Base-by-base conservation (phyloP, 1,284 basidiomycete species). In the Paramarasmius palmivorus region DNA sequence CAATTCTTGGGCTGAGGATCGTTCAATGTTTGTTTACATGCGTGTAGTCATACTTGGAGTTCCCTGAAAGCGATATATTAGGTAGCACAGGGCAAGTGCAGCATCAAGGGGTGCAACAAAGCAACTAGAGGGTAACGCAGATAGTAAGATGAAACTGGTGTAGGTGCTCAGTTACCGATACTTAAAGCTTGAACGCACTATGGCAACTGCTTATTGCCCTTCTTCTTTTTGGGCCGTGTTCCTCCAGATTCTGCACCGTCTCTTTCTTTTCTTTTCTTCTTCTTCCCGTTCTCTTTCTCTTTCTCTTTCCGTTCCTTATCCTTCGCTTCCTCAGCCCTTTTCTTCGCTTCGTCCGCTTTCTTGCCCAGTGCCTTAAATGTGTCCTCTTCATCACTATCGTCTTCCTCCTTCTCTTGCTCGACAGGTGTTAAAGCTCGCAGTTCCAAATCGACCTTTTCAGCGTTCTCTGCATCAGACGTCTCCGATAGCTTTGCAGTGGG, bases 401-500 rank as follows among this genome's bases (percentile, higher is more conserved):
- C 44, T 15, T 52, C 39, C 4, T 52, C 49, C 2, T 44, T 48
- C n/a, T 51, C 54, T 12, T 55, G 20, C 1, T 3, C 38, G 19
- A 25, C 49, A 14, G 46, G 36, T 47, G 34, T 25, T 5, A 40
- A 10, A 2, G n/a, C 39, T 4, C 32, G 4, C 17, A 53, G 34
- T 42, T 41, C 49, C 22, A 23, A 44, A 34, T 46, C 44, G 5
- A 36, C 47, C 26, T 17, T n/a, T 15, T 42, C 48, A 10, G 29
- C 29, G 29, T 42, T 48, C 20, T 54, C 49, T 6, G 26, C 44
- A 26, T 54, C 54, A 6, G 42, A 47, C 5, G 39, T 49, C 34
- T 56, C 52, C 15, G 39, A 40, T 23, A 17, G 10, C 15, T 49
- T 54, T 26, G 36, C 26, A 23, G 67, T 66, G 4, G 77, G 73